phyloP scores from a whole-genome alignment of 2,329 filamentous ascomycete species.

The Colletotrichum spaethianum region DNA sequence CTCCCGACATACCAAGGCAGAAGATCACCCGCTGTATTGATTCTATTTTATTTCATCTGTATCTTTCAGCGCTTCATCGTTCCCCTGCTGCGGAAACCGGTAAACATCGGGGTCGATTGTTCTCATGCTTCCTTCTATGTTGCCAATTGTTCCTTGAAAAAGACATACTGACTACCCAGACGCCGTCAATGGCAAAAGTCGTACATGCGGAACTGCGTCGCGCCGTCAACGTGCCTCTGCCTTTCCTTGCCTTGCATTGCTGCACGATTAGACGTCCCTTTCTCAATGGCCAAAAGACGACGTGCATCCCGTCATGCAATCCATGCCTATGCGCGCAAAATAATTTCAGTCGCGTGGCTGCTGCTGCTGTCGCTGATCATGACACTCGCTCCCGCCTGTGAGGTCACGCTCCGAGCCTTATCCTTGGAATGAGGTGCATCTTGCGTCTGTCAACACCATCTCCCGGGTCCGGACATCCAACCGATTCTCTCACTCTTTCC shows the following conservation, averaged over 20 bases:
- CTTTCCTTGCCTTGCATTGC: neutral
- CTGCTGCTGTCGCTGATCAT: neutral
- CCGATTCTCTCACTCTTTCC: neutral
- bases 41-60: neutral
- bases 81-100: neutral
- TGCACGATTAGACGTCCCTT: neutral
- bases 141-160: neutral
- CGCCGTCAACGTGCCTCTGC: neutral
- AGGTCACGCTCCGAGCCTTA: neutral
- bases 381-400: neutral
- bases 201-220: neutral
- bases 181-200: neutral
- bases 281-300: neutral
- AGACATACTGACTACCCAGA: neutral
- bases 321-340: neutral
- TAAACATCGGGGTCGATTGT: neutral
- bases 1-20: constrained; percentile 4
- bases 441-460: neutral
- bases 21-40: constrained; percentile 18
- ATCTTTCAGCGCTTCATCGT: constrained; percentile 21
- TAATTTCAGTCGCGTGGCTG: neutral
- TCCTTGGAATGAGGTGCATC: neutral
- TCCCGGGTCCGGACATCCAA: neutral
- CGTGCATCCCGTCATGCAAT: neutral
- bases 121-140: neutral